A percentile compares a stretch with the other conserved stretches of the same genome.
Evolutionary conservation across 129 eudicot species (phyloP).

Genomic region (Calendula officinalis): DNA sequence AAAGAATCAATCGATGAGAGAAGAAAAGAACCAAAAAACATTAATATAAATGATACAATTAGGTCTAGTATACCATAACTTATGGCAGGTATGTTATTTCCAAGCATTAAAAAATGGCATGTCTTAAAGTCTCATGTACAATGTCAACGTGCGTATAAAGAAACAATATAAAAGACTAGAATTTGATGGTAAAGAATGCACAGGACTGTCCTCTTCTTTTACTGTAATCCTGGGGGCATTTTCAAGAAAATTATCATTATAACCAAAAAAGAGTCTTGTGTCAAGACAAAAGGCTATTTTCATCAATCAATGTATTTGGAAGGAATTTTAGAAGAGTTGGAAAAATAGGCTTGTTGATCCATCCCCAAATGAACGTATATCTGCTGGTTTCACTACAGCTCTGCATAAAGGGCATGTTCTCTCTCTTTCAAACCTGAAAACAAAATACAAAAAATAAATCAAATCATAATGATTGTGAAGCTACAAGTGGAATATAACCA

Average conservation of each 20-base stretch:
- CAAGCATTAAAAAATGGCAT: neutral
- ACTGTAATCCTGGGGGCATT: constrained; percentile 24
- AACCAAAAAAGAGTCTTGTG: neutral
- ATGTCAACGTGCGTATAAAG: too few relatives aligned
- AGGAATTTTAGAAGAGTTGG: constrained; percentile 39
- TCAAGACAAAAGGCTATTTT: constrained; percentile 3
- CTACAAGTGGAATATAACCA: constrained; percentile 41
- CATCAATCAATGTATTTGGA: neutral
- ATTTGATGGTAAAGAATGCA: constrained; percentile 10
- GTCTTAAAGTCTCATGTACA: neutral
- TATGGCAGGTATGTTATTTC: too few relatives aligned
- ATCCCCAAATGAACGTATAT: constrained; percentile 57
- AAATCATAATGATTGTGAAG: neutral
- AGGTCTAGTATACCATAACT: too few relatives aligned
- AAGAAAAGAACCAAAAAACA: too few relatives aligned
- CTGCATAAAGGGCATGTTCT: constrained; percentile 78
- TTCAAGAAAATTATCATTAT: constrained; percentile 7
- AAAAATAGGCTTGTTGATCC: constrained; percentile 63
- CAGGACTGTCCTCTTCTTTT: constrained; percentile 24
- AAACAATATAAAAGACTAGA: constrained; percentile 11
- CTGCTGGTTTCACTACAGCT: constrained; percentile 71
- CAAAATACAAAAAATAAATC: neutral
- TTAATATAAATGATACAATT: too few relatives aligned
- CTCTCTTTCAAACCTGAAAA: constrained; percentile 72
- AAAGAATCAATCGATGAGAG: too few relatives aligned